Conservation (phyloP, 352 stramenopile genomes). For the Phytopythium helicoides region DNA sequence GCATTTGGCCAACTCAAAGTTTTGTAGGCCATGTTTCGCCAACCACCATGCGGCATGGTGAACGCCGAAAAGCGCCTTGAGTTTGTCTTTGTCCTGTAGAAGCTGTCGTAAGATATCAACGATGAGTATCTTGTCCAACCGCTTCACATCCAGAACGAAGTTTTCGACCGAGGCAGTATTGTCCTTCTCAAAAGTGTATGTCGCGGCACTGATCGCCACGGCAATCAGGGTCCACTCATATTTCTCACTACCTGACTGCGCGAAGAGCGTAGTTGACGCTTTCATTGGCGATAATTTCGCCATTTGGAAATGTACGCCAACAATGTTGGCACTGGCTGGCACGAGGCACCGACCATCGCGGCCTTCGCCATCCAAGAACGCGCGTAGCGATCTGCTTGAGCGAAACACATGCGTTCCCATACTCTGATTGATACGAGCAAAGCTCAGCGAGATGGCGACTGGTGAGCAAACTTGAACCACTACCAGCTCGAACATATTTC, state of each 20-base stretch:
- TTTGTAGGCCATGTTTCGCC: background rate
- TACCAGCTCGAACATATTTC: too few species aligned
- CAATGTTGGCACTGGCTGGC: background rate
- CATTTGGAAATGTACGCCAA: conserved; percentile 3
- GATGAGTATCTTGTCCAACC: background rate
- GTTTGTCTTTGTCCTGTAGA: background rate
- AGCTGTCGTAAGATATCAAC: background rate
- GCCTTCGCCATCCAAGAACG: conserved; percentile 1
- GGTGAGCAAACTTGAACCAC: too few species aligned
- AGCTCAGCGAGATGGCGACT: too few species aligned
- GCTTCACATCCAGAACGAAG: background rate
- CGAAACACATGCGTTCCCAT: too few species aligned
- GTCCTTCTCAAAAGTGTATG: background rate
- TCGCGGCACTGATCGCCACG: background rate
- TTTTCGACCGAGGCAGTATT: background rate
- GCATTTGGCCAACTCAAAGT: conserved; percentile 1
- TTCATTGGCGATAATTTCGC: too few species aligned
- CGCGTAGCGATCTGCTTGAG: too few species aligned
- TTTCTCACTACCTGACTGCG: background rate
- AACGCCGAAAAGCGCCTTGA: conserved; percentile 2
- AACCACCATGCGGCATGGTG: conserved; percentile 1
- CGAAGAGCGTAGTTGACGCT: background rate
- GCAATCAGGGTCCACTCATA: background rate
- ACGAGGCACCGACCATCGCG: background rate
- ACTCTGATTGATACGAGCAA: too few species aligned